Conservation (phyloP, 768 basidiomycete genomes). For the Dacryopinax primogenitus region DNA sequence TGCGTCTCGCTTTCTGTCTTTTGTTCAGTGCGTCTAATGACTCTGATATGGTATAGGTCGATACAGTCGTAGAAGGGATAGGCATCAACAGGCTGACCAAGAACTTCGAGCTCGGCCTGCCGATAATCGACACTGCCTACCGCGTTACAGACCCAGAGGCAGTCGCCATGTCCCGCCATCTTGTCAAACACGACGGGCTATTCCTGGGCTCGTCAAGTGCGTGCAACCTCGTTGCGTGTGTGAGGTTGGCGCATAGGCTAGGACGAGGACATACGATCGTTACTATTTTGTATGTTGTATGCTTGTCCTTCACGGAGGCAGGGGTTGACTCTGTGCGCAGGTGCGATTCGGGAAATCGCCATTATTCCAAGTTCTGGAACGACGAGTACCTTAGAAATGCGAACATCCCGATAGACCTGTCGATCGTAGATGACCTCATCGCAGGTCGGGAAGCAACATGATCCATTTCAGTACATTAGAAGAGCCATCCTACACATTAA, state of each 20-base stretch:
- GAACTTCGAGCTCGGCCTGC: slow-evolving; percentile 75
- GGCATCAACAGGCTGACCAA: slow-evolving; percentile 88
- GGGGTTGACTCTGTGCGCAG: slow-evolving; percentile 26
- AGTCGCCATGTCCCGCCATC: slow-evolving; percentile 87
- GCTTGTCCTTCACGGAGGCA: neutral
- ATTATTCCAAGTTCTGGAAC: slow-evolving; percentile 84
- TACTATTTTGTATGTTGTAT: slow-evolving; percentile 56
- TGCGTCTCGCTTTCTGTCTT: slow-evolving; percentile 3
- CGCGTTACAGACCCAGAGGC: slow-evolving; percentile 87
- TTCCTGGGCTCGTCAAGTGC: slow-evolving; percentile 95
- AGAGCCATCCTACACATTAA: neutral
- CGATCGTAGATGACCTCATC: slow-evolving; percentile 31
- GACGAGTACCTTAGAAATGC: slow-evolving; percentile 37
- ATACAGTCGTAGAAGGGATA: slow-evolving; percentile 93
- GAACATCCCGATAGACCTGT: slow-evolving; percentile 32
- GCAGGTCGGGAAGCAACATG: neutral
- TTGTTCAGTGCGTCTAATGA: neutral
- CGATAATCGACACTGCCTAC: slow-evolving; percentile 80
- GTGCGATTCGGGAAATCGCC: slow-evolving; percentile 81
- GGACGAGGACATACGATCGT: slow-evolving; percentile 67
- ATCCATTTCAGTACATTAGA: neutral
- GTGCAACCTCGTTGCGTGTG: slow-evolving; percentile 86
- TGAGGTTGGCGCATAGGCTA: slow-evolving; percentile 60
- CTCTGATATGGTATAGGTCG: slow-evolving; percentile 41
- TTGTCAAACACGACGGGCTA: slow-evolving; percentile 80